Base-by-base conservation (phyloP, 2,329 filamentous ascomycete genomes). In the Cladosporium velox region DNA sequence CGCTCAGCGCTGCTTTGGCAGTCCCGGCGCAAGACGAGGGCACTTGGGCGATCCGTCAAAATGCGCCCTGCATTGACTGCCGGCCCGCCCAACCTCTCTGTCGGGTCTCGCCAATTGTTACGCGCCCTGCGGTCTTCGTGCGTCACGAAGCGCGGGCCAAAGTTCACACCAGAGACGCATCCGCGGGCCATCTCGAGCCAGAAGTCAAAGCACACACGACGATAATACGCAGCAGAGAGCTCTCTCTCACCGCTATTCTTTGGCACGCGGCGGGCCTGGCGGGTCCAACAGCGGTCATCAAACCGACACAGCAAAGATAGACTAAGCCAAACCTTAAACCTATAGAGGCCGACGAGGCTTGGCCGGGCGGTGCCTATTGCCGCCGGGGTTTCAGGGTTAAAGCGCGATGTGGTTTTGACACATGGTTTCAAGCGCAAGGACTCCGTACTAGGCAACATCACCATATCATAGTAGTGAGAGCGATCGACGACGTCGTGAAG, bases 31-130 rank as follows among this genome's bases (percentile, higher is more conserved):
- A 21, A 24, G 52, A 30, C n/a, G 34, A 18, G 21, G 52, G 28
- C 21, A 32, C n/a, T 18, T 41, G n/a, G 32, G 55, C 55, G 55
- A 44, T 44, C 61, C 61, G 44, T 57, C 61, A 8, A 18, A 14
- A 21, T 47, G 51, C 61, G 61, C 61, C 61, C 41, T 57, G 61
- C 51, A 38, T 64, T 14, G 51, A 64, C 32, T 64, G 61, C 61
- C 61, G 61, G 61, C 35, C 61, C 61, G 49, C 49, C 35, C 61
- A 44, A 21, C 61, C 61, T 64, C 51, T 55, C 61, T 64, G 51
- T n/a, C 61, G 61, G 61, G 49, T 47, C 61, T 64, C 61, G 61
- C 61, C 61, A 64, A 57, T 64, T 64, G 38, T 57, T 64, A 64
- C 61, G 61, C 61, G 61, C 61, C 51, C 47, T n/a, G 51, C 34